Evolutionary conservation across 306 rosid genomes (phyloP), one percentile per base, ranked within the genome.

Genomic region (Trichosanthes cucumerina): DNA sequence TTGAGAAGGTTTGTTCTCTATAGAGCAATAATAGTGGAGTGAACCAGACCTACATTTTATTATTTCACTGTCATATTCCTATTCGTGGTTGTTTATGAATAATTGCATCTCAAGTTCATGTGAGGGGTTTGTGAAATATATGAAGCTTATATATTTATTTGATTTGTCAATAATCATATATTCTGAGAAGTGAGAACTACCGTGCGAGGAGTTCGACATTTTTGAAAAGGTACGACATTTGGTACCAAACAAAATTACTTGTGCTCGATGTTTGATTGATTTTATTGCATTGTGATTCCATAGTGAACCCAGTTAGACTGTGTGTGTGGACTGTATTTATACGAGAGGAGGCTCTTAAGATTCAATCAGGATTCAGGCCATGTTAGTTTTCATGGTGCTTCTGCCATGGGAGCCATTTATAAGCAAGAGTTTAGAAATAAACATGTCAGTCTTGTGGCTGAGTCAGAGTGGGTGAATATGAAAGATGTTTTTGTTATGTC

Each of bases 21-120:
- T 84, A 59, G 81, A 80, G 80, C 85, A 85, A 88, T 88, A 90
- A 87, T 76, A 71, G 83, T 78, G 59, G 85, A 84, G 71, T 76
- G 86, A 86, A 81, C 82, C 84, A 76, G 73, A 86, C 62, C 78
- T 73, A 28, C 28, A 73, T 73, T 72, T 15, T 8, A 73, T 49
- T 73, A 73, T 73, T 73, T 73, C 26, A 47, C 46, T 50, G 28
- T 28, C 75, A 21, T 41, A 69, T 69, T 69, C 52, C 62, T 44
- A 28, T 73, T 73, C 26, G 3, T 73, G 62, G 21, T 31, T 73
- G 62, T 50, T 73, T 50, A 49, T 73, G 78, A 73, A 73, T 73
- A 50, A 49, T 73, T 73, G 23, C 77, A 46, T 72, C 77, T 72
- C 77, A 28, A 24, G 14, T 72, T 47, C 41, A 46, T 72, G 58